Percentiles rank a stretch among this genome's conserved stretches.
These are phyloP conservation scores for Ogataea ganodermae DNA, from an alignment of 805 yeast genomes.

Conservation along the genomic window DNA sequence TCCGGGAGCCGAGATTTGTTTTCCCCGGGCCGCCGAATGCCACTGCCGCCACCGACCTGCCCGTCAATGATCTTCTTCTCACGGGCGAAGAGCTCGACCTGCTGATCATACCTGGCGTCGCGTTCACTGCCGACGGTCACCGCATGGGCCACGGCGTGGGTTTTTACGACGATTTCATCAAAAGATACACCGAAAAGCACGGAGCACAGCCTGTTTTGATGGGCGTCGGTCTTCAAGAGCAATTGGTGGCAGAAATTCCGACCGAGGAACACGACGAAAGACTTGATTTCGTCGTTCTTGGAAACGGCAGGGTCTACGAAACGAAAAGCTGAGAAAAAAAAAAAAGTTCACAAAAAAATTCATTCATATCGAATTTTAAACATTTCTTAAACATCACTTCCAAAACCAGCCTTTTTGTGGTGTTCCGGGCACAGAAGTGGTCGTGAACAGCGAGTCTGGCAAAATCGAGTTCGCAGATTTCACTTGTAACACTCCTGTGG, in stretches of 20 bases:
- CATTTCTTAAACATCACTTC: background rate
- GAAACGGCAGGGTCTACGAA: conserved; percentile 13
- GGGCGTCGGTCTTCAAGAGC: conserved; percentile 69
- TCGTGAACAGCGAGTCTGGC: background rate
- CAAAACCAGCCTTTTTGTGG: conserved; percentile 11
- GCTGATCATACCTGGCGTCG: conserved; percentile 83
- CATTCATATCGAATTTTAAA: background rate
- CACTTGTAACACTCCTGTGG: conserved; percentile 47
- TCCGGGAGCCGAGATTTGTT: conserved; percentile 63
- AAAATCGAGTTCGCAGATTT: background rate
- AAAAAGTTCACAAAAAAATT: background rate
- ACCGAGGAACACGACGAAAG: conserved; percentile 63
- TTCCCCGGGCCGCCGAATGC: background rate
- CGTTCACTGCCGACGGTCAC: conserved; percentile 50
- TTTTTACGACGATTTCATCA: conserved; percentile 77
- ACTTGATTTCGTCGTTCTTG: conserved; percentile 56
- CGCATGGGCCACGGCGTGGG: conserved; percentile 95
- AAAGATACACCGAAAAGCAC: conserved; percentile 44
- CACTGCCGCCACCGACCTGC: background rate
- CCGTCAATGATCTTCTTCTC: conserved; percentile 26
- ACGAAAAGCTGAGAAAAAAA: background rate
- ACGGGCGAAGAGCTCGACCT: conserved; percentile 52
- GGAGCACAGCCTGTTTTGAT: conserved; percentile 45
- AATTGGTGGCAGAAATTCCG: conserved; percentile 46
- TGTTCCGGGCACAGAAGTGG: background rate